Evolutionary conservation across 2,329 filamentous ascomycete genomes (phyloP), one percentile per base, ranked within the genome.

Genomic region (Aspergillus sp.): DNA sequence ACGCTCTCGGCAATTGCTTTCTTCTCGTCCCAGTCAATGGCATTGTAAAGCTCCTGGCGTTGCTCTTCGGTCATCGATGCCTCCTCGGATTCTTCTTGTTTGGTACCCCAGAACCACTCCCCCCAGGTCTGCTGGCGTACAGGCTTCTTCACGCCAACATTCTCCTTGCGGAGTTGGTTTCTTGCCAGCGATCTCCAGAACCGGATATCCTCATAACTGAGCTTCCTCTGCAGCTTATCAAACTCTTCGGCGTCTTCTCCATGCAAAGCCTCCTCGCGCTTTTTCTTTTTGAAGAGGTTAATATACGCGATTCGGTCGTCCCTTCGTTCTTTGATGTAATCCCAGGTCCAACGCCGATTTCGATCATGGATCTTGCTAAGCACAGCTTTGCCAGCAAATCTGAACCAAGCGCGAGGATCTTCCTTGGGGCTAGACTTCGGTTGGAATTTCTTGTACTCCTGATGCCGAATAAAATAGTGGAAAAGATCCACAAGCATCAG

Each of bases 401-500:
- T 85, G 57, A 99, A 81, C 95, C 95, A 99, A 0, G 94, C 95
- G 42, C 87, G 86, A 14, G 95, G 94, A 67, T 98, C 91, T 74
- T 98, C 91, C 71, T 92, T 96, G 0, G 92, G 90, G 0, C 85
- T 84, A 59, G 83, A 88, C 71, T 96, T 95, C 4, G 95, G 95
- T 69, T 96, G 92, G 59, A 92, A 82, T 68, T 90, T 94, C 73
- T 96, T 96, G 80, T 98, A 97, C 74, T 99, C 94, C 74, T 98
- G 95, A 66, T 99, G 95, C 32, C 94, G 89, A 67, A 97, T 90
- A 75, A 98, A 99, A 77, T 96, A 98, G 75, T 99, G 95, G 80
- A 99, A 99, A 2, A 98, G 82, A 73, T 99, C 95, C 2, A 98
- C 90, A 81, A 99, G 90, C 95, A 99, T 99, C 59, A 99, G 80